Evolutionary conservation across 2,329 filamentous ascomycete species (phyloP), one percentile per base, ranked within the genome.

Genomic region (Xylariaceae sp.): DNA sequence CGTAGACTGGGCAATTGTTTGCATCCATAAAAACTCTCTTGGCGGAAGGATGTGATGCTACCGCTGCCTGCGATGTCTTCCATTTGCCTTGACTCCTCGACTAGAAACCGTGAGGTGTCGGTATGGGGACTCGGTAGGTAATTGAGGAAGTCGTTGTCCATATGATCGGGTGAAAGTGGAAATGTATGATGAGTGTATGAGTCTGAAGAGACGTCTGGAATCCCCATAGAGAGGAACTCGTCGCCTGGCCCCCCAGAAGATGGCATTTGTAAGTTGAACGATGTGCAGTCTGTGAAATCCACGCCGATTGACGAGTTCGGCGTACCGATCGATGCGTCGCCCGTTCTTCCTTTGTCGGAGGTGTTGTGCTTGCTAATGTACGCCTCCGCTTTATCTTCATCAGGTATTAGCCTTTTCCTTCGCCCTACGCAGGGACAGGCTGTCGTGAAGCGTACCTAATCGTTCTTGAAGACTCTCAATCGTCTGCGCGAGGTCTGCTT

Each of bases 381-480:
- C 3, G 48, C 49, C 38, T 54, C 51, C 22, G 51, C 51, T 40
- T 52, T 52, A 38, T 51, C 51, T 54, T 38, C 22, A 26, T 11
- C 22, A 6, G 22, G 22, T 37, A 41, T 51, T 31, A 53, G 48
- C 29, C 22, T 26, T 11, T 26, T 11, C 22, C 6, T 26, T n/a
- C n/a, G n/a, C n/a, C n/a, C n/a, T n/a, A n/a, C n/a, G n/a, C n/a
- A n/a, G n/a, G n/a, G n/a, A n/a, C n/a, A n/a, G n/a, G n/a, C n/a
- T 26, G 11, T 6, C 19, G 32, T 22, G 19, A 28, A 19, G 19
- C 49, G 32, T 49, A 56, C 53, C 50, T 43, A 56, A 44, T 39
- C 52, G 38, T 17, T 56, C 49, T 37, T 56, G 53, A 41, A 56
- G 38, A 40, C 40, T 51, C 40, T 53, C 53, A 17, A 56, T 50